A percentile compares a stretch with the other conserved stretches of the same genome.
Evolutionary conservation across 2,329 filamentous ascomycete species (phyloP).

Genomic region (Pseudovirgaria hyperparasitica): DNA sequence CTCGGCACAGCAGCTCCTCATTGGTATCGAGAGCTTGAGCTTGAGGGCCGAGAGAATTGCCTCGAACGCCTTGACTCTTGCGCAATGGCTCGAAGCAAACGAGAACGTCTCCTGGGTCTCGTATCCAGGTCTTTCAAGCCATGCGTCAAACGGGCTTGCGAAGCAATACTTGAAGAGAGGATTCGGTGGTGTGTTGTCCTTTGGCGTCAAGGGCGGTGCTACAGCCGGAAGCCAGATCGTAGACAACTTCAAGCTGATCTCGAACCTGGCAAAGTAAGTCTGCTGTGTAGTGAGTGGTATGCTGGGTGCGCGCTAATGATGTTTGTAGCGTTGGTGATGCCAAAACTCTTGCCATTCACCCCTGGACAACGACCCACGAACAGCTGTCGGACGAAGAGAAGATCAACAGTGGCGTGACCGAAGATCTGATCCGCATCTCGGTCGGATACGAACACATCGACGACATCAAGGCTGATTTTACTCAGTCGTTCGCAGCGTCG

Average conservation of each 20-base stretch:
- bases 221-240: constrained; percentile 78
- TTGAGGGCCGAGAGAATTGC: constrained; percentile 79
- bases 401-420: constrained; percentile 66
- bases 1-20: constrained; percentile 78
- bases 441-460: constrained; percentile 95
- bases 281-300: not conserved
- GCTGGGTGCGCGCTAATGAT: constrained; percentile 3
- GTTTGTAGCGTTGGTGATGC: constrained; percentile 62
- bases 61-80: constrained; percentile 67
- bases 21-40: constrained; percentile 82
- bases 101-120: constrained; percentile 84
- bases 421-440: constrained; percentile 88
- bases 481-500: constrained; percentile 65
- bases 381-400: constrained; percentile 78
- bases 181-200: constrained; percentile 81
- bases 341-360: constrained; percentile 90
- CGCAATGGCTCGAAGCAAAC: constrained; percentile 72
- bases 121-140: constrained; percentile 77
- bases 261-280: constrained; percentile 71
- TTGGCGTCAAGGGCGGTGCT: constrained; percentile 83
- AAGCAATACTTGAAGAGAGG: constrained; percentile 79
- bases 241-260: constrained; percentile 88
- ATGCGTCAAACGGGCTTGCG: constrained; percentile 65
- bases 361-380: constrained; percentile 90
- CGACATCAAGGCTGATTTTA: constrained; percentile 92